Evolutionary conservation across 129 eudicot genomes (phyloP).

Genomic region (Artemisia annua): DNA sequence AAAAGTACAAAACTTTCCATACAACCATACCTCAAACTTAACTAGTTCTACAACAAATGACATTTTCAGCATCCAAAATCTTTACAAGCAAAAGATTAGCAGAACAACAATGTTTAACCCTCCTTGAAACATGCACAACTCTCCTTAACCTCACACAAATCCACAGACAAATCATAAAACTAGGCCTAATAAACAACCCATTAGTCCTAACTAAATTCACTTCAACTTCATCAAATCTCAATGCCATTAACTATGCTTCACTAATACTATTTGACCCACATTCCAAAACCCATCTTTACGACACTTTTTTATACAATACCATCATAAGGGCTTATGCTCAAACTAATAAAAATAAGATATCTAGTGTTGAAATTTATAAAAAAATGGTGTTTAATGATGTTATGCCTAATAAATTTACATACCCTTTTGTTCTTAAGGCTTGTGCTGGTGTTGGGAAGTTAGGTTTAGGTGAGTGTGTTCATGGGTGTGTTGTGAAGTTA

Average conservation of each 20-base stretch:
- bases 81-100: conserved; percentile 48
- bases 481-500: conserved; percentile 54
- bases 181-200: conserved; percentile 68
- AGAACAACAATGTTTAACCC: conserved; percentile 60
- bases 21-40: no score
- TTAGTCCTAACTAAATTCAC: conserved; percentile 79
- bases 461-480: conserved; percentile 53
- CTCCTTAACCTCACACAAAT: conserved; percentile 54
- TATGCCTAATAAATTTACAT: conserved; percentile 69
- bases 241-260: conserved; percentile 59
- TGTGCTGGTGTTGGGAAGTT: conserved; percentile 65
- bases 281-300: conserved; percentile 45
- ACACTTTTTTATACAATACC: conserved; percentile 80
- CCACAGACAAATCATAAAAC: conserved; percentile 58
- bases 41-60: conserved; percentile 20
- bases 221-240: conserved; percentile 53
- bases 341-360: conserved; percentile 26
- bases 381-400: conserved; percentile 46
- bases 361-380: conserved; percentile 45
- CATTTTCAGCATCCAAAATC: conserved; percentile 37
- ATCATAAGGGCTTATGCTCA: conserved; percentile 68
- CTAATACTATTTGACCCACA: conserved; percentile 48
- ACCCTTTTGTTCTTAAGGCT: conserved; percentile 84
- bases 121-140: conserved; percentile 65
- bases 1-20: no score